Evolutionary conservation across 345 rosid genomes (phyloP).

Genomic region (Adansonia digitata): DNA sequence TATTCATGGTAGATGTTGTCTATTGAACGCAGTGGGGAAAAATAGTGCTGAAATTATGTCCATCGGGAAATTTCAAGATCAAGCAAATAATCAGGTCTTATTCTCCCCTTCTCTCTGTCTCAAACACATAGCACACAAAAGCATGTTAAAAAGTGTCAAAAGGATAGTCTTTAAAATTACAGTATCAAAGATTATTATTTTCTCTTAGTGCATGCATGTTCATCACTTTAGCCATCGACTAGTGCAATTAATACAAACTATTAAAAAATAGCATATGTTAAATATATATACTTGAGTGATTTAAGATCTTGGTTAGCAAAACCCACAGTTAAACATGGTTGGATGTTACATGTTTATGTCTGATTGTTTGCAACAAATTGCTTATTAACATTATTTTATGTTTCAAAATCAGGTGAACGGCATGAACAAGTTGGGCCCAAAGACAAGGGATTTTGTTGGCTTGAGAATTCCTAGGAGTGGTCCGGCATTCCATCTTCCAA

Average conservation of each 20-base stretch:
- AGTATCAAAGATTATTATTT: neutral
- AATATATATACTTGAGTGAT: too few relatives aligned
- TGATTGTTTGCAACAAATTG: neutral
- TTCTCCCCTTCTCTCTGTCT: neutral
- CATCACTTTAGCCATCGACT: too few relatives aligned
- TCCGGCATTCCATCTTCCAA: neutral
- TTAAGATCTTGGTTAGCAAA: neutral
- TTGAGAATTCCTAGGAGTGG: neutral
- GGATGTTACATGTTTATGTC: neutral
- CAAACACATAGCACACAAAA: too few relatives aligned
- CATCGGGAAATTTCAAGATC: neutral
- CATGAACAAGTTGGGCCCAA: neutral
- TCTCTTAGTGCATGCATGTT: neutral
- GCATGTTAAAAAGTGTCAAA: too few relatives aligned
- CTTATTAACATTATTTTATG: neutral
- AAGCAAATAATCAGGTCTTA: constrained; percentile 6
- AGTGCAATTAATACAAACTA: too few relatives aligned
- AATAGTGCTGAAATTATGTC: neutral
- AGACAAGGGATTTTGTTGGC: neutral
- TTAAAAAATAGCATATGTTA: too few relatives aligned
- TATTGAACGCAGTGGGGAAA: neutral
- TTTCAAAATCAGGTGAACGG: neutral
- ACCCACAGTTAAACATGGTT: neutral
- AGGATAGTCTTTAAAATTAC: neutral
- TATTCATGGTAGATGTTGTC: neutral